Base-by-base conservation (phyloP, 2,329 filamentous ascomycete species). In the Neospermospora avenae region DNA sequence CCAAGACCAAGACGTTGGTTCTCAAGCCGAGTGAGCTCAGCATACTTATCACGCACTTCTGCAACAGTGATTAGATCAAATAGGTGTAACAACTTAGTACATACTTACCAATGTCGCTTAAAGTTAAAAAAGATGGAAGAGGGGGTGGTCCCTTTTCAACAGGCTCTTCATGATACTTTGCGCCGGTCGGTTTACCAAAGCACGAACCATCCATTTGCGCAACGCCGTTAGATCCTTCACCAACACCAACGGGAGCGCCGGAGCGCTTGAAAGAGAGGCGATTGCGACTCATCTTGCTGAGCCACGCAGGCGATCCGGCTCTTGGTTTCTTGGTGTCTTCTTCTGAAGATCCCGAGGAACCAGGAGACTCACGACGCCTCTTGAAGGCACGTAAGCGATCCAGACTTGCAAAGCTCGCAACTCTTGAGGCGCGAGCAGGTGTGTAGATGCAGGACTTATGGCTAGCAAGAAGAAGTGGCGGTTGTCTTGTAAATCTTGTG, bases 21-120 rank as follows among this genome's bases (percentile, higher is more conserved):
- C 55, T 74, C 88, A 81, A 68, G 82, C 76, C 81, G 81, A 82
- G 75, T 86, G 79, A 89, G 76, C 61, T 85, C 81, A 59, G 80
- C 75, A 70, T 87, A 89, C 69, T 84, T 86, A 59, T 77, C 73
- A 61, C 80, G 77, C 53, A 87, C 78, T 58, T 86, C 84, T 57
- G 20, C 3, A 2, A 22, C 46, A 16, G 51, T 41, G 14, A 48
- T 71, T n/a, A 70, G 65, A 18, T 18, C 16, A 4, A 11, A 4
- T 22, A 11, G 20, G 1, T 18, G 7, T 25, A 42, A 41, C 52
- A 63, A 48, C 64, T 35, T n/a, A 55, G 22, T 10, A 45, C 18
- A 16, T 42, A 73, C 80, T 63, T 76, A 80, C 83, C 81, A 71
- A 74, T 66, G 62, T 75, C 76, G 25, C 74, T 77, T 57, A 81